These are phyloP conservation scores for Pythium rishiriense DNA, from an alignment of 352 stramenopile genomes.

Conservation along the genomic window DNA sequence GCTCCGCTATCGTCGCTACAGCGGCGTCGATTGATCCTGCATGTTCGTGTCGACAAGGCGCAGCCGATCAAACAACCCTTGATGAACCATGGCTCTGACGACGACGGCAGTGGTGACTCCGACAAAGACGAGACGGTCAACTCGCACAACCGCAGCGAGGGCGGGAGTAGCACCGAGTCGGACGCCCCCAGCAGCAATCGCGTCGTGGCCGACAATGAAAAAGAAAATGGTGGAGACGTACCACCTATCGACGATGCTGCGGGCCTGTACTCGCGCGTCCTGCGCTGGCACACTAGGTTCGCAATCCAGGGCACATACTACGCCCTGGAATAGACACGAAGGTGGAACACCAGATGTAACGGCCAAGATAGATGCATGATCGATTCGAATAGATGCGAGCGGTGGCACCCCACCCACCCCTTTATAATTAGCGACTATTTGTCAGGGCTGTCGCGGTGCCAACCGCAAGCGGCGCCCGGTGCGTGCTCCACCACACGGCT, in stretches of 20 bases:
- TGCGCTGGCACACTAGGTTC: conserved; percentile 1
- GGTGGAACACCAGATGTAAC: background rate
- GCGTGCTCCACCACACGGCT: no score
- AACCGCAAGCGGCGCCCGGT: background rate
- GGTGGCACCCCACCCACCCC: background rate
- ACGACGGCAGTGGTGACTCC: background rate
- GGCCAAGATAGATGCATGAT: background rate
- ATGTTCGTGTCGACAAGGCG: conserved; percentile 7
- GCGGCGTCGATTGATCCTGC: conserved; percentile 9
- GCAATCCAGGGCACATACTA: conserved; percentile 17
- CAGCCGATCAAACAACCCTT: background rate
- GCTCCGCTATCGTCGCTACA: background rate
- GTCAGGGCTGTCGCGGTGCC: background rate
- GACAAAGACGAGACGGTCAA: background rate
- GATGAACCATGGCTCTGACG: background rate
- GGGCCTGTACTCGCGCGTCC: background rate
- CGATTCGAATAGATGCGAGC: background rate
- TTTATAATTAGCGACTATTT: background rate
- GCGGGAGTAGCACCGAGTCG: conserved; percentile 8
- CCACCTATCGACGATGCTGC: background rate
- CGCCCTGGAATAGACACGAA: conserved; percentile 4
- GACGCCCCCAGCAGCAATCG: background rate
- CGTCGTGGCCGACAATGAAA: background rate
- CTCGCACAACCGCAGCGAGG: background rate
- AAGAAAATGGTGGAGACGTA: background rate